phyloP scores from a whole-genome alignment of 129 eudicot genomes.

The Chrysanthemum makinoi region DNA sequence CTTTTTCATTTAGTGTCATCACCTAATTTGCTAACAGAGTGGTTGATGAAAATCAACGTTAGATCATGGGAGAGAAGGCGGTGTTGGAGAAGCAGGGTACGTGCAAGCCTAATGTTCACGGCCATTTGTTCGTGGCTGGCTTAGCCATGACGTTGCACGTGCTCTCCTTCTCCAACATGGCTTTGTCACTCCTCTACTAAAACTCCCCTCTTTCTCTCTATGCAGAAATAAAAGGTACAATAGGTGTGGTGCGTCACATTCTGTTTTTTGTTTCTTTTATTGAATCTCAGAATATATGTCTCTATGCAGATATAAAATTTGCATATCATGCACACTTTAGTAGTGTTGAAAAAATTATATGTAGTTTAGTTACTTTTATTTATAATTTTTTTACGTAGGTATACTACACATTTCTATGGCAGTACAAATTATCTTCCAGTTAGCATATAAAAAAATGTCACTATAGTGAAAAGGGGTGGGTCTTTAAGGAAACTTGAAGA shows the following conservation, averaged over 20 bases:
- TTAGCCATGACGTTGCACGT: conserved; percentile 49
- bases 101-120: conserved; percentile 41
- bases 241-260: background rate
- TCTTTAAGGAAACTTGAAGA: too few species aligned
- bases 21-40: background rate
- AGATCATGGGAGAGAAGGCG: conserved; percentile 43
- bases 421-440: too few species aligned
- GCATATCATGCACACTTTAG: too few species aligned
- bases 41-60: background rate
- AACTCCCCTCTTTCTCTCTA: background rate
- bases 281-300: too few species aligned
- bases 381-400: too few species aligned
- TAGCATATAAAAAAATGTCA: too few species aligned
- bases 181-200: conserved; percentile 34
- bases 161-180: conserved; percentile 76
- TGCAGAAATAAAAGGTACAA: background rate
- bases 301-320: too few species aligned
- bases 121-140: background rate
- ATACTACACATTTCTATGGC: too few species aligned
- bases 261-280: background rate
- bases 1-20: background rate
- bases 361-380: too few species aligned
- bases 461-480: too few species aligned
- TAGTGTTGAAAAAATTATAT: too few species aligned
- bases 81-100: conserved; percentile 90